Evolutionary conservation across 768 basidiomycete species (phyloP), one percentile per base, ranked within the genome.

Genomic region (Termitomyces sp.): DNA sequence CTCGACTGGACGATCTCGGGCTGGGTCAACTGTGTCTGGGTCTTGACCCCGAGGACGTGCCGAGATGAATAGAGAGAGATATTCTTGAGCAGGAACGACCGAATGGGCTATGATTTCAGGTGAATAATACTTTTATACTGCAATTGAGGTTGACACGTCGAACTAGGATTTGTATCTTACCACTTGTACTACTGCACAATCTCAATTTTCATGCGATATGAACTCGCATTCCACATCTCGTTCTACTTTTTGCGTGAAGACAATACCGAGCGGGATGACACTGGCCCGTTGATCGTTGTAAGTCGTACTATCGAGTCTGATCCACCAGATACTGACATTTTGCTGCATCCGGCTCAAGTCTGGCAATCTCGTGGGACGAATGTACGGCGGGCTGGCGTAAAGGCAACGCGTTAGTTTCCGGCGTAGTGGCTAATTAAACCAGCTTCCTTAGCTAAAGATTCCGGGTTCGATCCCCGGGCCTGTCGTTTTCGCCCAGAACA

Each of bases 1-100:
- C 88, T 21, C 77, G 90, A 45, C 71, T 90, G 38, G 77, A 83
- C 57, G 89, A 92, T 70, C 72, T 91, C 57, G 90, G 88, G 0
- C 75, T 92, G 12, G 86, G 77, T 21, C 87, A 90, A 68, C 66
- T 91, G 10, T 82, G 79, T 55, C 72, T 83, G 53, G 72, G 70
- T 8, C 64, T 65, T 19, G 69, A 72, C n/a, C 19, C 42, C 12
- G 61, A 59, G 31, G 61, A 62, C 27, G 8, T 53, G 29, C 1
- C 2, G 8, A 12, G 14, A 49, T 35, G 34, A 37, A 25, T 38
- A 27, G 35, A n/a, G 17, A 29, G 8, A 16, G 25, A n/a, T 16
- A n/a, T n/a, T n/a, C n/a, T 23, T 11, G 12, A 9, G 14, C 14
- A 35, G 10, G 19, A 48, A 16, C 19, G 32, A n/a, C n/a, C n/a